Conservation (phyloP, 768 basidiomycete genomes). For the Rhizopogon roseolus region DNA sequence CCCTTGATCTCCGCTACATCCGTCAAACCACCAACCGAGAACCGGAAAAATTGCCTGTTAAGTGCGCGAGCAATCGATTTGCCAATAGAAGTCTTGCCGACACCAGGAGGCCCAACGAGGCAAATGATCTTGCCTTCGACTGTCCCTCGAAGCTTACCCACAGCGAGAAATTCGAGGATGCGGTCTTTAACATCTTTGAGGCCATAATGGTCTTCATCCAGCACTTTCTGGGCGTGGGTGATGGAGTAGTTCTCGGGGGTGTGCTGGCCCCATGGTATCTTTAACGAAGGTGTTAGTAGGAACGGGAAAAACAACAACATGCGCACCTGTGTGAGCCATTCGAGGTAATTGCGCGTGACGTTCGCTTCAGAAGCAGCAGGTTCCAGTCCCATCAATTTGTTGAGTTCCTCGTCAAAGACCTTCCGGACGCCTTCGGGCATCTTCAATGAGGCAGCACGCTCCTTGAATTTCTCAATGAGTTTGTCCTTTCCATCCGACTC, state of each 20-base stretch:
- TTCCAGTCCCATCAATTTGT: constrained; percentile 85
- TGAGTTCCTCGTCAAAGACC: constrained; percentile 94
- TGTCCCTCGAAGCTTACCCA: constrained; percentile 90
- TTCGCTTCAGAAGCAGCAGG: constrained; percentile 91
- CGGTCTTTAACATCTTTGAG: constrained; percentile 89
- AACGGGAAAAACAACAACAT: background rate
- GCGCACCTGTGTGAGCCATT: constrained; percentile 80
- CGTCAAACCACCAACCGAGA: constrained; percentile 93
- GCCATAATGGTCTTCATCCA: constrained; percentile 96
- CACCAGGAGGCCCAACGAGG: constrained; percentile 94
- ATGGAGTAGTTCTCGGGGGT: constrained; percentile 92
- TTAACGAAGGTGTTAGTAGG: constrained; percentile 5
- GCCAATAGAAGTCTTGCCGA: constrained; percentile 95
- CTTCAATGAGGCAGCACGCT: constrained; percentile 71
- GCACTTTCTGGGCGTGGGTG: constrained; percentile 69
- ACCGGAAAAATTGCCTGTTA: constrained; percentile 90
- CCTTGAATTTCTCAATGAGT: constrained; percentile 87
- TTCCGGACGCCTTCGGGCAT: constrained; percentile 90
- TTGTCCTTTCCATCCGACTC: constrained; percentile 95
- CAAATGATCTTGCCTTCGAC: constrained; percentile 98
- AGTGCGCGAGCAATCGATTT: constrained; percentile 92
- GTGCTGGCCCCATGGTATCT: constrained; percentile 97
- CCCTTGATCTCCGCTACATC: constrained; percentile 99
- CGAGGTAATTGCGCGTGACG: constrained; percentile 91
- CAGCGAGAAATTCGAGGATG: constrained; percentile 93